Evolutionary conservation across 495 filamentous ascomycete genomes (phyloP).

Genomic region (Aspergillus egyptiacus): DNA sequence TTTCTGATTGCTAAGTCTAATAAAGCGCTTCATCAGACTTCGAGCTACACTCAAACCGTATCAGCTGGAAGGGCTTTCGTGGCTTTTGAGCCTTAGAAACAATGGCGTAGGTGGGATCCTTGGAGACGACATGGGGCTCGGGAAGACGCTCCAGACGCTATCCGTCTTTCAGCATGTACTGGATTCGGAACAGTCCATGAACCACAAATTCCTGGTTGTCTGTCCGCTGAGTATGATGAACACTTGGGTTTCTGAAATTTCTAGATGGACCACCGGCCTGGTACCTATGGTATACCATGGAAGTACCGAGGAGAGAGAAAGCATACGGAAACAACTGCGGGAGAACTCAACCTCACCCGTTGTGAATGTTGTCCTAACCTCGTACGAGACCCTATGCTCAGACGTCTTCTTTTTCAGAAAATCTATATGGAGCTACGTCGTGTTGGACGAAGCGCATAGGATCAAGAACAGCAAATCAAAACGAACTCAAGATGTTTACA

Average conservation of each 20-base stretch:
- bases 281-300: conserved; percentile 55
- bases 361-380: conserved; percentile 47
- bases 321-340: conserved; percentile 13
- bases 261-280: conserved; percentile 53
- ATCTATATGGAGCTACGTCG: conserved; percentile 51
- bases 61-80: conserved; percentile 57
- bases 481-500: conserved; percentile 46
- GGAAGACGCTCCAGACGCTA: conserved; percentile 56
- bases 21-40: not conserved
- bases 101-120: conserved; percentile 56
- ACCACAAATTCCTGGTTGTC: conserved; percentile 48
- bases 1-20: not conserved
- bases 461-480: conserved; percentile 53
- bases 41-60: conserved; percentile 57
- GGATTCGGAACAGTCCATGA: conserved; percentile 23
- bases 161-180: conserved; percentile 50
- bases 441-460: conserved; percentile 56
- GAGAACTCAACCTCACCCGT: not conserved
- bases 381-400: conserved; percentile 53
- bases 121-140: conserved; percentile 61
- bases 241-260: conserved; percentile 52
- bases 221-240: conserved; percentile 55
- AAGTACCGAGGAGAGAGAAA: conserved; percentile 31
- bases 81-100: conserved; percentile 51
- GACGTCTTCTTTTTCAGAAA: conserved; percentile 57